Base-by-base conservation (phyloP, 345 rosid genomes). In the Rhizophora apiculata region DNA sequence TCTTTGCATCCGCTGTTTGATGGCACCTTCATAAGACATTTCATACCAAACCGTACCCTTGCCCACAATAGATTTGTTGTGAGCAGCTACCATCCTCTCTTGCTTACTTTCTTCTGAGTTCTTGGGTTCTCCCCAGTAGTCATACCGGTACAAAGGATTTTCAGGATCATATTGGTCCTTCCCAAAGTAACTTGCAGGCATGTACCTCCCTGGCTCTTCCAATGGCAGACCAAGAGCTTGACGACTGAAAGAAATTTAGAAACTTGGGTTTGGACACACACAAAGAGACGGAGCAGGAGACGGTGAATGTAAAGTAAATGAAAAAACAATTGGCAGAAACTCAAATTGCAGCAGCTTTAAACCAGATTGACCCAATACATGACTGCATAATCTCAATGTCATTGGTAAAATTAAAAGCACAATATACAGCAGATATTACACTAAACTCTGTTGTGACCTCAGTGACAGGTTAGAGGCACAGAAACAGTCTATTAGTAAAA, bases 71-170 rank as follows among this genome's bases (percentile, higher is more conserved):
- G 89, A 80, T 80, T 88, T 91, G 81, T 91, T 88, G 82, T 91
- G 92, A 53, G 87, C 86, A 71, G 87, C 95, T 56, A 72, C 80
- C 86, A 85, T 83, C 71, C 97, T 78, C 67, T 85, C 81, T 75
- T 85, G 88, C 80, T 83, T 84, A 66, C 96, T 94, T 80, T 88
- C 91, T 77, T 89, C 93, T 9, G 96, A 91, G 86, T 83, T 87
- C 87, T 86, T 84, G 7, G 97, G 97, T 70, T 91, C 98, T 51
- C 97, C 97, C 96, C 97, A 94, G 74, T 91, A 94, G 76, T 94
- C 97, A 37, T 91, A 89, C 19, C 90, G 84, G 46, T 82, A 94
- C 26, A 94, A 60, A 19, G 98, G 86, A 76, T 88, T 87, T 13
- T 91, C 77, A 8, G 97, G 96, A 82, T 94, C 95, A 37, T 94